Conservation (phyloP, 2,329 filamentous ascomycete species). For the Fusarium proliferatum region DNA sequence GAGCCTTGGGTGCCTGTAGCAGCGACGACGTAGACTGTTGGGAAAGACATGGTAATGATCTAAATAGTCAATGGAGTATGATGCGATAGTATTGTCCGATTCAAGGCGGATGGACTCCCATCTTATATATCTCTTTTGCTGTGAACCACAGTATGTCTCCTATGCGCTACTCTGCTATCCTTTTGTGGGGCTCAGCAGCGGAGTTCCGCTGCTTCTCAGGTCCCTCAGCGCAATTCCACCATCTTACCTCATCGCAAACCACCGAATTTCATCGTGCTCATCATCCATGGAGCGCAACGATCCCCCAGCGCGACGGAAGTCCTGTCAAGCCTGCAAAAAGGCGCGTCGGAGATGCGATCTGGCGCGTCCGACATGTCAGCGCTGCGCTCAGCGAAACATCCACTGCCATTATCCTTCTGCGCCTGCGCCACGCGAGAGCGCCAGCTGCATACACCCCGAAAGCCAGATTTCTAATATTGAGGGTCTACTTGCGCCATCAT, state of each 20-base stretch:
- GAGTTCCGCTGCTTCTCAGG: neutral
- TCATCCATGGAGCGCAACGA: neutral
- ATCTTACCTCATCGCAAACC: neutral
- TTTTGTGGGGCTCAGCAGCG: neutral
- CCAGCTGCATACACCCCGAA: fast-evolving
- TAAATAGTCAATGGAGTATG: fast-evolving
- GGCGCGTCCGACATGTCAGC: neutral
- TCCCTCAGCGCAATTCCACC: neutral
- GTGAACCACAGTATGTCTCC: too few relatives aligned
- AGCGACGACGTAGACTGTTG: neutral
- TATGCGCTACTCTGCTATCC: too few relatives aligned
- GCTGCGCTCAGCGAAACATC: neutral
- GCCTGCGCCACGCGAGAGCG: neutral
- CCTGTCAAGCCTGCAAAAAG: neutral
- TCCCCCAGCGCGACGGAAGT: slow-evolving; percentile 1
- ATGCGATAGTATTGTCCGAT: fast-evolving
- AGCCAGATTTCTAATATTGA: fast-evolving
- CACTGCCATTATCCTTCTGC: slow-evolving; percentile 1
- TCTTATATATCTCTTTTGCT: too few relatives aligned
- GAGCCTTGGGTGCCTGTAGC: slow-evolving; percentile 8
- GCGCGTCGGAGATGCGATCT: slow-evolving; percentile 2
- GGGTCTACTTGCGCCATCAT: fast-evolving
- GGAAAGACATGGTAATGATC: neutral
- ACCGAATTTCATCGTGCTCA: neutral
- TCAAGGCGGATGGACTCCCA: too few relatives aligned